These are phyloP conservation scores for Postia placenta DNA, from an alignment of 768 basidiomycete species.

Conservation along the genomic window DNA sequence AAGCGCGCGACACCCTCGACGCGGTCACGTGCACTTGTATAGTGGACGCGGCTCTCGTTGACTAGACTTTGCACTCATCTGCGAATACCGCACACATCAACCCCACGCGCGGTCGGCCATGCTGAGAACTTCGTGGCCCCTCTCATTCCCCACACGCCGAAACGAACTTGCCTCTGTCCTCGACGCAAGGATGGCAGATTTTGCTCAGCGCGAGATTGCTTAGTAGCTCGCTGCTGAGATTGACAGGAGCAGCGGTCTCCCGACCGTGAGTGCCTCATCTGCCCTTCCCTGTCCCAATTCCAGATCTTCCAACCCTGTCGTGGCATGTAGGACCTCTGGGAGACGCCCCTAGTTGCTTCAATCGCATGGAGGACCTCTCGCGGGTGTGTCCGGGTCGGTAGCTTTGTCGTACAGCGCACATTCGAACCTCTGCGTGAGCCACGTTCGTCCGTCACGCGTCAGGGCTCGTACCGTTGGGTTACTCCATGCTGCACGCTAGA, in stretches of 20 bases:
- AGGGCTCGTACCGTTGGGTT: neutral
- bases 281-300: neutral
- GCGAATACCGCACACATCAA: too few relatives aligned
- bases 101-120: too few relatives aligned
- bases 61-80: too few relatives aligned
- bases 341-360: constrained; percentile 79
- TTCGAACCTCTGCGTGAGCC: constrained; percentile 74
- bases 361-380: constrained; percentile 95
- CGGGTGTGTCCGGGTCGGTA: constrained; percentile 85
- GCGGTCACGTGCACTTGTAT: too few relatives aligned
- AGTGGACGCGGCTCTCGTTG: too few relatives aligned
- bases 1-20: too few relatives aligned
- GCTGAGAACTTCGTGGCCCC: too few relatives aligned
- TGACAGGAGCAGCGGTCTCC: constrained; percentile 80
- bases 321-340: constrained; percentile 65
- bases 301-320: neutral
- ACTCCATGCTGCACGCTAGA: constrained; percentile 23
- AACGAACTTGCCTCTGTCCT: too few relatives aligned
- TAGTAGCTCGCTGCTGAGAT: constrained; percentile 83
- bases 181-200: constrained; percentile 80
- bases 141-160: too few relatives aligned
- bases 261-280: constrained; percentile 41
- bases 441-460: constrained; percentile 16
- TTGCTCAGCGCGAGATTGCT: constrained; percentile 78
- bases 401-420: constrained; percentile 91